Conservation (phyloP, 495 filamentous ascomycete species). For the Umbilicaria muhlenbergii region DNA sequence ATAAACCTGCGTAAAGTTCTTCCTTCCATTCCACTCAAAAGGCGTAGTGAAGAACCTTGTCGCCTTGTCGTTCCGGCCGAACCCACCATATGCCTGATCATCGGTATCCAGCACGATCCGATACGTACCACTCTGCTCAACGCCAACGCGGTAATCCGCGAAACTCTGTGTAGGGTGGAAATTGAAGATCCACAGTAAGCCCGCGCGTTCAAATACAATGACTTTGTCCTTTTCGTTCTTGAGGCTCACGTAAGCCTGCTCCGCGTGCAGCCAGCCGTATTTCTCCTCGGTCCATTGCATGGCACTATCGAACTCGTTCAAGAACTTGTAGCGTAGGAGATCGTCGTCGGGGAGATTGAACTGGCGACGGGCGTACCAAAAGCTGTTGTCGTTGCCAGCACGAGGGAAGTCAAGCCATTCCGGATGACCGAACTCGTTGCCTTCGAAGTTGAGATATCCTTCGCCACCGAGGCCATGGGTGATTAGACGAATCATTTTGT, state of each 20-base stretch:
- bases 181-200: slow-evolving; percentile 89
- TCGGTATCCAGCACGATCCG: slow-evolving; percentile 78
- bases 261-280: slow-evolving; percentile 81
- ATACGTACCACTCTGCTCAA: slow-evolving; percentile 76
- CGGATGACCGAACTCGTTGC: slow-evolving; percentile 96
- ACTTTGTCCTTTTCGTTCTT: slow-evolving; percentile 95
- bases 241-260: slow-evolving; percentile 80
- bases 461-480: slow-evolving; percentile 93
- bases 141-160: slow-evolving; percentile 81
- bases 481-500: slow-evolving; percentile 93
- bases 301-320: slow-evolving; percentile 84
- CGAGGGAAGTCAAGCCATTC: slow-evolving; percentile 99
- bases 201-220: slow-evolving; percentile 86
- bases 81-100: slow-evolving; percentile 60
- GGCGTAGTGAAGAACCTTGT: slow-evolving; percentile 85
- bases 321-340: slow-evolving; percentile 74
- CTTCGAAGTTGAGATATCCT: slow-evolving; percentile 96
- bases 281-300: slow-evolving; percentile 81
- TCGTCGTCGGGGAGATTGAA: slow-evolving; percentile 82
- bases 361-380: slow-evolving; percentile 92
- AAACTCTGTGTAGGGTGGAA: slow-evolving; percentile 82
- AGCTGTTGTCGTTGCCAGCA: slow-evolving; percentile 86
- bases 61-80: slow-evolving; percentile 54
- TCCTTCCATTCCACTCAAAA: slow-evolving; percentile 72
- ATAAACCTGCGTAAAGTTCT: slow-evolving; percentile 87